Evolutionary conservation across 805 yeast genomes (phyloP), one percentile per base, ranked within the genome.

Genomic region (Myxozyma melibiosi): DNA sequence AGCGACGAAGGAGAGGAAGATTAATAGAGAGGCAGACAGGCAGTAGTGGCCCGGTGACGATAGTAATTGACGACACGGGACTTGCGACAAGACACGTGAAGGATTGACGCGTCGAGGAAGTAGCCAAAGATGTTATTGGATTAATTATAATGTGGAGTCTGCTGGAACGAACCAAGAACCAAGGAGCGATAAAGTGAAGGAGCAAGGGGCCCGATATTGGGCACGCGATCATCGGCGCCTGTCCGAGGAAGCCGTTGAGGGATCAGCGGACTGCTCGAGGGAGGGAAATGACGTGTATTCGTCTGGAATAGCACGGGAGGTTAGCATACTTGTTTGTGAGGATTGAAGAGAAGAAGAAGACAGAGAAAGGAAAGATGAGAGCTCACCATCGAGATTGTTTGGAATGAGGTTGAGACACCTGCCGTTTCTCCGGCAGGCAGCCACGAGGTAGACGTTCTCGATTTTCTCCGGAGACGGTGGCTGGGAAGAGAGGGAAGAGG

Each of bases 261-360:
- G 50, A 34, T 45, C 50, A 45, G 40, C 16, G 43, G 27, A 9
- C 20, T 35, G 43, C 35, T 55, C 59, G 28, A 55, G 51, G 13
- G 59, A 40, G 8, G 59, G 59, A 24, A 55, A 55, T 6, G 59
- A 55, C 13, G 44, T 45, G 51, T 55, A 55, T 44, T 39, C 55
- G 22, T 48, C 59, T 54, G 37, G n/a, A 31, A 6, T 28, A 24
- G 11, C n/a, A n/a, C n/a, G n/a, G 22, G 9, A 11, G 9, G 16
- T 48, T 14, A 48, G 33, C 6, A 11, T 7, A 7, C 33, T 30
- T 30, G 6, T 11, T 30, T 30, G n/a, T n/a, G n/a, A 31, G 18
- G 14, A 13, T 28, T 9, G 9, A 18, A 5, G 7, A 11, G 7
- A 33, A 11, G 20, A 18, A 20, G 6, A 8, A 2, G 6, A 4